A percentile compares a stretch with the other conserved stretches of the same genome.
Evolutionary conservation across 2,329 filamentous ascomycete genomes (phyloP).

Genomic region (Ilyonectria mors-panacis): DNA sequence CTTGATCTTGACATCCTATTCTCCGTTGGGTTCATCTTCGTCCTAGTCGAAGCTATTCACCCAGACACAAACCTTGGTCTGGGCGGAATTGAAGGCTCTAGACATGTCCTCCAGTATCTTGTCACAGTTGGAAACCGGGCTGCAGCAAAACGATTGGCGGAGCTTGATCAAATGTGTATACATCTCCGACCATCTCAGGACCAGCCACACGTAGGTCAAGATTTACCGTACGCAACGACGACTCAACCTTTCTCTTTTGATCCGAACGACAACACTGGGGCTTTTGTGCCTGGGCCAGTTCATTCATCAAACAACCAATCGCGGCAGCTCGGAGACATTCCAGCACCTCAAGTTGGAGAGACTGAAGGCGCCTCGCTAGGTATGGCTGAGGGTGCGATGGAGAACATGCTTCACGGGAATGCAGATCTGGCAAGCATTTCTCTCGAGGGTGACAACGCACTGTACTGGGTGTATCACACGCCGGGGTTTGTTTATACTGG

Average conservation of each 20-base stretch:
- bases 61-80: slow-evolving; percentile 18
- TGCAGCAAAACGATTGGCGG: slow-evolving; percentile 29
- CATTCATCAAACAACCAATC: background rate
- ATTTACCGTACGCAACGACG: slow-evolving; percentile 16
- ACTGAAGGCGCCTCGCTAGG: background rate
- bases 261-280: background rate
- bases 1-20: slow-evolving; percentile 36
- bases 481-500: slow-evolving; percentile 29
- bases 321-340: background rate
- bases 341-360: background rate
- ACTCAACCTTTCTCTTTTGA: slow-evolving; percentile 26
- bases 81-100: slow-evolving; percentile 30
- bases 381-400: background rate
- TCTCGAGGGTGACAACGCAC: slow-evolving; percentile 30
- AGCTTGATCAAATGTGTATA: slow-evolving; percentile 39
- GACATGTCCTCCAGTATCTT: slow-evolving; percentile 31
- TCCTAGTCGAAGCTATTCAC: slow-evolving; percentile 32
- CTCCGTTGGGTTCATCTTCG: slow-evolving; percentile 35
- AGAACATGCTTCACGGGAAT: slow-evolving; percentile 12
- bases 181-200: slow-evolving; percentile 26
- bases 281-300: background rate
- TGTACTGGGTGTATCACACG: slow-evolving; percentile 36
- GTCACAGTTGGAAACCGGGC: slow-evolving; percentile 33
- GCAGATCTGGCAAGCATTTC: slow-evolving; percentile 33
- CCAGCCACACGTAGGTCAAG: slow-evolving; percentile 17